Evolutionary conservation across 1,284 basidiomycete genomes (phyloP).

Genomic region (Pyrrhoderma noxium): DNA sequence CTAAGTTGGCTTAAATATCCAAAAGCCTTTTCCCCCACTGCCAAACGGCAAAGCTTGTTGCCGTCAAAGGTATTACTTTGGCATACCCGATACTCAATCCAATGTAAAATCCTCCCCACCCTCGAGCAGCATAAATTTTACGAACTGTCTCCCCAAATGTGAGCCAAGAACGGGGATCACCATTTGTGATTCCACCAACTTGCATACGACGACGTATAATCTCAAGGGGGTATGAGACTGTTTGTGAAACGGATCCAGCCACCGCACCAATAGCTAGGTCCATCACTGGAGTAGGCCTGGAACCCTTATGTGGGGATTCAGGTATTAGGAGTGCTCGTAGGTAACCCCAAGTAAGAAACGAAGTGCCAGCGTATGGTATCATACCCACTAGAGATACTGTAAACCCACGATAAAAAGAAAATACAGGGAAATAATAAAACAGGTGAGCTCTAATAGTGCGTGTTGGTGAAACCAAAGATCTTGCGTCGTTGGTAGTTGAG

Average conservation of each 20-base stretch:
- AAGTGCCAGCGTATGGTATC: conserved; percentile 95
- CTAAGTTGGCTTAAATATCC: conserved; percentile 30
- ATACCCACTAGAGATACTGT: conserved; percentile 87
- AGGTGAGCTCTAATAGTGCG: conserved; percentile 25
- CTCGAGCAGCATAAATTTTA: conserved; percentile 61
- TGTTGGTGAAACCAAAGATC: not conserved
- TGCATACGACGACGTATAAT: conserved; percentile 93
- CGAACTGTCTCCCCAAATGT: conserved; percentile 73
- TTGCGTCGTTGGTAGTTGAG: not conserved
- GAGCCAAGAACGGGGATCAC: conserved; percentile 59
- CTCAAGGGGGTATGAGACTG: conserved; percentile 94
- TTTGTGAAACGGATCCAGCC: conserved; percentile 87
- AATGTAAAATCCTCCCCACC: conserved; percentile 89
- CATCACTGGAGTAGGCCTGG: conserved; percentile 40
- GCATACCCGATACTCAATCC: conserved; percentile 91
- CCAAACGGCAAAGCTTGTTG: conserved; percentile 75
- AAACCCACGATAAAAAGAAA: conserved; percentile 97
- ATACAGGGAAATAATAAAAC: conserved; percentile 56
- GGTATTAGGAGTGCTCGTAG: conserved; percentile 59
- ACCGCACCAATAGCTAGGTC: conserved; percentile 82
- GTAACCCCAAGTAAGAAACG: conserved; percentile 89
- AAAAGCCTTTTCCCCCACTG: conserved; percentile 61
- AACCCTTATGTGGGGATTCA: conserved; percentile 23
- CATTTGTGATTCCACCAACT: conserved; percentile 80
- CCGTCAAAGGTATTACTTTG: conserved; percentile 97